Conservation (phyloP, 371 early-diverging fungal species). For the Mortierella sp. region DNA sequence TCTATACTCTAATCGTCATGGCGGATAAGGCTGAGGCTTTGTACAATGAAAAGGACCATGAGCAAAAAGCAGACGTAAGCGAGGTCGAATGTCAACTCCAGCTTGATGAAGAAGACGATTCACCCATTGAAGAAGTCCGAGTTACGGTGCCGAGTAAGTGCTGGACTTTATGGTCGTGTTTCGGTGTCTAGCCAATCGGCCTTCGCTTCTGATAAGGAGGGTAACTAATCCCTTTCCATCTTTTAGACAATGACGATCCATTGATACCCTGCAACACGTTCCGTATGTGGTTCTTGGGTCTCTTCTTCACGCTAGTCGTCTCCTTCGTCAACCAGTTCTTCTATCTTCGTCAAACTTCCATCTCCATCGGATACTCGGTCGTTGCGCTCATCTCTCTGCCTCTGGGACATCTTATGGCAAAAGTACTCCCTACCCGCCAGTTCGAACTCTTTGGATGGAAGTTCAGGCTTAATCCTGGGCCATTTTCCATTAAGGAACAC, state of each 20-base stretch:
- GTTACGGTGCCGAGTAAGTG: constrained; percentile 67
- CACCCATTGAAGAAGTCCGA: constrained; percentile 76
- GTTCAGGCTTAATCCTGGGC: constrained; percentile 79
- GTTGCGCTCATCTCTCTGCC: constrained; percentile 68
- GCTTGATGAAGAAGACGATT: constrained; percentile 58
- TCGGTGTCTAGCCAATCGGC: too few relatives aligned
- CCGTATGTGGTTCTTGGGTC: constrained; percentile 75
- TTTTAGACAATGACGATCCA: constrained; percentile 70
- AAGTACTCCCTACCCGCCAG: constrained; percentile 57
- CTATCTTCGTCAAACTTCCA: constrained; percentile 68
- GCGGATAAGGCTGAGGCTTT: too few relatives aligned
- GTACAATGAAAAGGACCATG: too few relatives aligned
- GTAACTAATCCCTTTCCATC: too few relatives aligned
- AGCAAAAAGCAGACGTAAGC: too few relatives aligned
- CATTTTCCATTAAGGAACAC: constrained; percentile 89
- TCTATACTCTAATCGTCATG: too few relatives aligned
- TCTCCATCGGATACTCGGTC: constrained; percentile 65
- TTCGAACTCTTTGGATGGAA: constrained; percentile 37
- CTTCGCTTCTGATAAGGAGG: too few relatives aligned
- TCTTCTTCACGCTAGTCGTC: constrained; percentile 64
- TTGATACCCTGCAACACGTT: constrained; percentile 75
- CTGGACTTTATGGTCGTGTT: too few relatives aligned
- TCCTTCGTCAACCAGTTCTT: constrained; percentile 80
- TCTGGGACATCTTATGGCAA: constrained; percentile 69
- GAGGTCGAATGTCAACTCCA: too few relatives aligned